Percentiles rank a stretch among this genome's conserved stretches.
Evolutionary conservation across 2,329 filamentous ascomycete genomes (phyloP).

Genomic region (Emergomyces orientalis): DNA sequence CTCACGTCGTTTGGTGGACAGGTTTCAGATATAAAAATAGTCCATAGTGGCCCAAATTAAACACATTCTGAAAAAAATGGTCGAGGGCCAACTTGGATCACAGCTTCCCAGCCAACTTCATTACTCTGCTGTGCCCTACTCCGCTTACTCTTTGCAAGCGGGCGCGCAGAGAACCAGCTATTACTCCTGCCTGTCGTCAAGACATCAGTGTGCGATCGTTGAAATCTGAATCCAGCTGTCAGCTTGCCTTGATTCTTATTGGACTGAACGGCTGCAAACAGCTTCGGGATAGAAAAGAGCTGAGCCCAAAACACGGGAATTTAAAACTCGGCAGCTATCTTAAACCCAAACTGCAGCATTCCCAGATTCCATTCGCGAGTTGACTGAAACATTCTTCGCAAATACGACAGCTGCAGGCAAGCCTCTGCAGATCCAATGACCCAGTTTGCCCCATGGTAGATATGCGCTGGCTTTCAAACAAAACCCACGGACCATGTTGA

Average conservation of each 20-base stretch:
- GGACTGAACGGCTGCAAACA: neutral
- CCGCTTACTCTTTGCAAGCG: neutral
- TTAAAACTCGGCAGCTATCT: neutral
- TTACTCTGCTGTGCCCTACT: neutral
- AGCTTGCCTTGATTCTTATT: neutral
- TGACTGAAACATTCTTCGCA: neutral
- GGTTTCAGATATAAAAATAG: too few species aligned
- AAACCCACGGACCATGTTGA: neutral
- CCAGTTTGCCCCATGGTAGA: neutral
- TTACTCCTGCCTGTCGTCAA: neutral
- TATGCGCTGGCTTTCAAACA: neutral
- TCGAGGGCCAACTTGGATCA: too few species aligned
- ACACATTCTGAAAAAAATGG: too few species aligned
- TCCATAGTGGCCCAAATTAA: too few species aligned
- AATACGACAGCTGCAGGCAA: neutral
- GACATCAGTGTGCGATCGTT: neutral
- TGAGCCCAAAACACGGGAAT: neutral
- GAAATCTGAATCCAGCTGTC: neutral
- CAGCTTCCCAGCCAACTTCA: too few species aligned
- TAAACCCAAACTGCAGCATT: neutral
- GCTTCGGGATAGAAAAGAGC: neutral
- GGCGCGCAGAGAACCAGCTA: neutral
- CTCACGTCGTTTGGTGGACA: too few species aligned
- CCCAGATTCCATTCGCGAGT: neutral
- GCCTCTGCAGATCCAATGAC: neutral